Base-by-base conservation (phyloP, 495 filamentous ascomycete species). In the Immersiella caudata region DNA sequence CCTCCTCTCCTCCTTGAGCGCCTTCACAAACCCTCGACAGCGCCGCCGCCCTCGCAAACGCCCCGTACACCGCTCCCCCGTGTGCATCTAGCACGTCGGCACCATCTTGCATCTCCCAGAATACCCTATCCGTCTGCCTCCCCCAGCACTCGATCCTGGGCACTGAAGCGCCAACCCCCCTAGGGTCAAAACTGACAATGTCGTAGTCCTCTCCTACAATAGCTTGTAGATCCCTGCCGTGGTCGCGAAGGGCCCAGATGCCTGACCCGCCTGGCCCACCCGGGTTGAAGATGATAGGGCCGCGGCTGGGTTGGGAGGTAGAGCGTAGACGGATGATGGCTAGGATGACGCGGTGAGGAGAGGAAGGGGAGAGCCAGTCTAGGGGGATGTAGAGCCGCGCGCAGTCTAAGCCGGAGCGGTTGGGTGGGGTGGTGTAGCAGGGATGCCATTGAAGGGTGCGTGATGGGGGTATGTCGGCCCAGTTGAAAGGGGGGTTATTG, bases 261-360 rank as follows among this genome's bases (percentile, higher is more conserved):
- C 84, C 84, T 0, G 77, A 80, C 0, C 81, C 84, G 6, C 84
- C 84, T 0, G 84, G 84, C 6, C 84, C 84, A 24, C 84, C 81
- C 20, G 84, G 84, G 69, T 86, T 86, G 66, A 86, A 80, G 57
- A 86, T 75, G 9, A 86, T 72, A 0, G 83, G 79, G 3, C 84
- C 84, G n/a, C 74, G 74, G 33, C 80, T 79, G 25, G 75, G 68
- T 40, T 75, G 67, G 2, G 60, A 72, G 4, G 75, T 71, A 6
- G 84, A 82, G 50, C 78, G 80, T n/a, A 82, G 76, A 25, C 81
- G 78, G 14, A 81, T 77, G 12, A 85, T 61, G 11, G 82, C 84
- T 2, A 86, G 67, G 3, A 75, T 64, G 16, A 80, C 82, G 22
- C 75, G 74, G 12, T 73, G 65, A 1, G 72, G 52, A 21, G 80